phyloP scores from a whole-genome alignment of 495 filamentous ascomycete species.

The Podospora anserina region DNA sequence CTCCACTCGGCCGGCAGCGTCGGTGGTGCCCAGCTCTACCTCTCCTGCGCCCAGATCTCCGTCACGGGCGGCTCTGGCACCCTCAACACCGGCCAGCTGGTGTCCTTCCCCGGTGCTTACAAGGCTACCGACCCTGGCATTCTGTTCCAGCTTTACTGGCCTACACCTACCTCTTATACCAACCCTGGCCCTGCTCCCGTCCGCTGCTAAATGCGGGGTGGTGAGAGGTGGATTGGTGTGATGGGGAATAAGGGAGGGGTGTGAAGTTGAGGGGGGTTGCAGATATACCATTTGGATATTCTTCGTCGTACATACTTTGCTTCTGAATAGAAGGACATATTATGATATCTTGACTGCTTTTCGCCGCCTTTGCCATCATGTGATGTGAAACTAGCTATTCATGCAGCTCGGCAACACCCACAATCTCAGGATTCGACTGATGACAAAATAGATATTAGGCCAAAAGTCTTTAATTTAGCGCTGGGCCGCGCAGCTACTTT shows the following conservation, averaged over 20 bases:
- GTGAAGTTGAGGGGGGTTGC: background rate
- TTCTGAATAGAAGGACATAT: no score
- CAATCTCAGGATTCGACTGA: no score
- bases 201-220: conserved; percentile 21
- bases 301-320: no score
- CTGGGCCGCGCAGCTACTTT: no score
- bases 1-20: conserved; percentile 45
- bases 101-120: conserved; percentile 47
- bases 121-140: conserved; percentile 45
- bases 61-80: conserved; percentile 41
- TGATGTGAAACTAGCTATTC: no score
- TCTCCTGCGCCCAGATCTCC: conserved; percentile 46
- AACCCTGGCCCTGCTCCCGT: conserved; percentile 36
- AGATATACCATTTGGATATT: no score
- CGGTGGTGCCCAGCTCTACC: conserved; percentile 54
- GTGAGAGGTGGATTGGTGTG: background rate
- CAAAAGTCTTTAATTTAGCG: no score
- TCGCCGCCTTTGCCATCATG: no score
- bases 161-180: conserved; percentile 33
- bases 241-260: background rate
- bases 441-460: no score
- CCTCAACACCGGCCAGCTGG: conserved; percentile 36
- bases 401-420: no score
- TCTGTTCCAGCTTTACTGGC: conserved; percentile 47
- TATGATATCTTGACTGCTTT: no score